Evolutionary conservation across 345 rosid genomes (phyloP), one percentile per base, ranked within the genome.

Genomic region (Salix dunnii): DNA sequence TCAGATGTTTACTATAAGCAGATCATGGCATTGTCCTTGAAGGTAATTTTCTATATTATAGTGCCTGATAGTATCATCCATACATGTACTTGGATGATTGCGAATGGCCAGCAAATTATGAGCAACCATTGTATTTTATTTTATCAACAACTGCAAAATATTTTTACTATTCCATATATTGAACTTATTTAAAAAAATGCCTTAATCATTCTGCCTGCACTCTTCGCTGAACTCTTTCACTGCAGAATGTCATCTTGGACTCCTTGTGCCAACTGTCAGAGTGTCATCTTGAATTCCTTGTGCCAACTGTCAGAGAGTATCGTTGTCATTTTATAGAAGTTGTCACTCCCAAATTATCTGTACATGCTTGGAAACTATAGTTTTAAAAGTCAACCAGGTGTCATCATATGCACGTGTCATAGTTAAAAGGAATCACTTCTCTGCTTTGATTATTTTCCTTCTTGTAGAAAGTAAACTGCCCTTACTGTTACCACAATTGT

Each of bases 1-100:
- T 98, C 99, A 58, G 99, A 96, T 89, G 98, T 96, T 71, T 89
- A 89, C 80, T 96, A 94, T 82, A 96, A 94, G 84, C 98, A 96
- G 88, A 91, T 96, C 73, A 92, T 96, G 98, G 82, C 98, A 30
- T 83, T 96, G 79, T 94, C 98, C 78, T 91, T 89, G 89, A 96
- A 92, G 99, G 98, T 94, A 82, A 53, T 66, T 31, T 58, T 20
- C 40, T 75, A 40, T 72, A 21, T 74, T 40, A 21, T 43, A 74
- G 69, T 25, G 1, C 55, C 58, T 74, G 73, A 33, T 20, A 35
- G 1, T 67, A 16, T 31, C 20, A 17, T 49, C 28, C 17, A 61
- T 30, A 70, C 25, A 58, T 68, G 35, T 58, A n/a, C 30, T 48
- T 48, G 46, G 67, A 48, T 36, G 38, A 12, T 40, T 38, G 53